These are phyloP conservation scores for Salix dunnii DNA, from an alignment of 345 rosid species.

Conservation along the genomic window DNA sequence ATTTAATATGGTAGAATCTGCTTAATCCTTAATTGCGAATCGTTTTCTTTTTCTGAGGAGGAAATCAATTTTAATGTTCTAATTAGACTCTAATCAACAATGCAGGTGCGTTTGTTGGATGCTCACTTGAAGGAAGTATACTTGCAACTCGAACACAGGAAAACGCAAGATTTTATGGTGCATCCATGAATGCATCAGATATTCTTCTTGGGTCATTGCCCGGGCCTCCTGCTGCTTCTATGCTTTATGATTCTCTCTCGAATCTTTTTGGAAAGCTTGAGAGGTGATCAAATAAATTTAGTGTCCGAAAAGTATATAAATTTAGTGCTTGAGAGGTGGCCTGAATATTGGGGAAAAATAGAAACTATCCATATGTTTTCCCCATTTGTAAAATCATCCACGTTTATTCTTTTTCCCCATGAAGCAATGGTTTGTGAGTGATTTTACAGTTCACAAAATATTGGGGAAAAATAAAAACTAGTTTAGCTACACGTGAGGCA, in stretches of 20 bases:
- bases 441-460: neutral
- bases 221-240: constrained; percentile 80
- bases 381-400: too few relatives aligned
- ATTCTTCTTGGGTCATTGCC: constrained; percentile 82
- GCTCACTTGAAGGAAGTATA: constrained; percentile 82
- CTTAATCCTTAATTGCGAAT: neutral
- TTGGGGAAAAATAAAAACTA: too few relatives aligned
- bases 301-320: too few relatives aligned
- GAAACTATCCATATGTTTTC: neutral
- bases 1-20: too few relatives aligned
- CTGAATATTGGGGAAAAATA: too few relatives aligned
- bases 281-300: constrained; percentile 23
- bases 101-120: constrained; percentile 88
- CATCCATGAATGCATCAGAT: constrained; percentile 63
- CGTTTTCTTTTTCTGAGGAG: neutral
- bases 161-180: constrained; percentile 79
- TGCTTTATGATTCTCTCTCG: constrained; percentile 67
- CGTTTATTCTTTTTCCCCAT: neutral
- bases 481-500: neutral
- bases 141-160: constrained; percentile 63
- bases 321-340: neutral
- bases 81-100: neutral
- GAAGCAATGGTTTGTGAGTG: neutral
- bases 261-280: constrained; percentile 61
- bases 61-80: neutral